A percentile compares a stretch with the other conserved stretches of the same genome.
Evolutionary conservation across 352 stramenopile genomes (phyloP).

Genomic region (Globisporangium paroecandrum): DNA sequence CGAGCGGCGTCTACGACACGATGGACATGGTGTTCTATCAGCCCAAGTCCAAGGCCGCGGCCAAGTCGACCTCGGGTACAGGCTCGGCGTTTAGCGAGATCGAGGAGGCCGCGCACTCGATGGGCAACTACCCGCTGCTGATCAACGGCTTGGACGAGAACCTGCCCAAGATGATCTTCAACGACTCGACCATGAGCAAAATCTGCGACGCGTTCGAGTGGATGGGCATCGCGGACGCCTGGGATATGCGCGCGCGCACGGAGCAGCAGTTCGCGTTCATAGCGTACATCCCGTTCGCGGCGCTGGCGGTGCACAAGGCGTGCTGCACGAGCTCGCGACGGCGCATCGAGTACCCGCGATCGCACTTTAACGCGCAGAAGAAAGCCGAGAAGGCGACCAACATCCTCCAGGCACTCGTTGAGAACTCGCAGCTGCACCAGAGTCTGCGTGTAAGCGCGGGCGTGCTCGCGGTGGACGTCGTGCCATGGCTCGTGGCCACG

Average conservation of each 20-base stretch:
- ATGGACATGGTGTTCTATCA: conserved; percentile 78
- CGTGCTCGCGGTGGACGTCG: conserved; percentile 68
- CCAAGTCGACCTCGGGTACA: conserved; percentile 25
- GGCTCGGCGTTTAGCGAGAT: conserved; percentile 43
- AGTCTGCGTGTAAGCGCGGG: conserved; percentile 56
- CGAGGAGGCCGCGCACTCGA: conserved; percentile 55
- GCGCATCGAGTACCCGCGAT: conserved; percentile 67
- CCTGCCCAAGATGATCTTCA: conserved; percentile 84
- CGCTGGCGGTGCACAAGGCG: conserved; percentile 58
- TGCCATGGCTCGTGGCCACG: conserved; percentile 66
- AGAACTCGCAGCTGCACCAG: conserved; percentile 56
- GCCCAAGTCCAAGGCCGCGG: conserved; percentile 33
- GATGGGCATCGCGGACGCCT: conserved; percentile 76
- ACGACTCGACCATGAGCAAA: conserved; percentile 87
- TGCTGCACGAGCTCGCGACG: conserved; percentile 74
- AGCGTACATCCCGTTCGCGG: conserved; percentile 69
- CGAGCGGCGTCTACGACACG: conserved; percentile 57
- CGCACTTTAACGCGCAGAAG: conserved; percentile 55
- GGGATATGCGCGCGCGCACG: conserved; percentile 47
- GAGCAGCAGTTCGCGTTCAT: conserved; percentile 76
- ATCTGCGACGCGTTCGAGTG: conserved; percentile 79
- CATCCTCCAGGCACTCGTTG: conserved; percentile 61
- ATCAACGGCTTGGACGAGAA: conserved; percentile 90
- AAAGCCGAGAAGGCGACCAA: conserved; percentile 56
- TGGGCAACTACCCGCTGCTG: conserved; percentile 79